A percentile compares a stretch with the other conserved stretches of the same genome.
phyloP scores from a whole-genome alignment of 1,284 basidiomycete species.

The Ustilago curta region DNA sequence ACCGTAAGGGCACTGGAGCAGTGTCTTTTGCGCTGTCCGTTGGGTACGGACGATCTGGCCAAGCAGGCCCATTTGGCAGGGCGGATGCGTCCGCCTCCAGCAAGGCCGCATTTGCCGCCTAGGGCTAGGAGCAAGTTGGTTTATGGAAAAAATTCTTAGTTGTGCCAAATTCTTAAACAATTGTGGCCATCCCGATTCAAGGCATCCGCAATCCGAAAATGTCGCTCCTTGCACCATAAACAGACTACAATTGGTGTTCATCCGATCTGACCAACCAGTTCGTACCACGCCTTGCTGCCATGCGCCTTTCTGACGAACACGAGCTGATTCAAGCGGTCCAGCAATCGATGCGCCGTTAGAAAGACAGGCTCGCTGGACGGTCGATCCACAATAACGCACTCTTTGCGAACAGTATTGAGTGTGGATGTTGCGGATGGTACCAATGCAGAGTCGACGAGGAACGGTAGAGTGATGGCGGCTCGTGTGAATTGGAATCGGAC shows the following conservation, averaged over 20 bases:
- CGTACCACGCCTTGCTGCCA: slow-evolving; percentile 26
- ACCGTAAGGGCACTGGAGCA: too few species aligned
- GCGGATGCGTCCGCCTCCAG: too few species aligned
- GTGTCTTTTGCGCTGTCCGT: too few species aligned
- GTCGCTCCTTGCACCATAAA: too few species aligned
- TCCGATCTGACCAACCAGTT: slow-evolving; percentile 27
- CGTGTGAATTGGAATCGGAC: slow-evolving; percentile 35
- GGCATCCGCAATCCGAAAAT: too few species aligned
- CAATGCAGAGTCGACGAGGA: slow-evolving; percentile 10
- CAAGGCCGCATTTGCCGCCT: too few species aligned
- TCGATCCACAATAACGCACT: slow-evolving; percentile 20
- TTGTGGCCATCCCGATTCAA: too few species aligned
- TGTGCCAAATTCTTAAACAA: too few species aligned
- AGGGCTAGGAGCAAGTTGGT: too few species aligned
- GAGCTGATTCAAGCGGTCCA: slow-evolving; percentile 17
- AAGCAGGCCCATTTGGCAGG: too few species aligned
- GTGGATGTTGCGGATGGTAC: slow-evolving; percentile 1
- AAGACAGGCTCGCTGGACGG: slow-evolving; percentile 30
- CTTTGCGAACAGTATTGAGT: slow-evolving; percentile 25
- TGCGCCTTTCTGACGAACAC: slow-evolving; percentile 33
- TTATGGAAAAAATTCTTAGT: too few species aligned
- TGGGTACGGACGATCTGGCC: too few species aligned
- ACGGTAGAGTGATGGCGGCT: slow-evolving; percentile 36
- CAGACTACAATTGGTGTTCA: slow-evolving; percentile 6
- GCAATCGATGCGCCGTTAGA: slow-evolving; percentile 29